Evolutionary conservation across 2,329 filamentous ascomycete genomes (phyloP).

Genomic region (Pseudocercospora pini-densiflorae): DNA sequence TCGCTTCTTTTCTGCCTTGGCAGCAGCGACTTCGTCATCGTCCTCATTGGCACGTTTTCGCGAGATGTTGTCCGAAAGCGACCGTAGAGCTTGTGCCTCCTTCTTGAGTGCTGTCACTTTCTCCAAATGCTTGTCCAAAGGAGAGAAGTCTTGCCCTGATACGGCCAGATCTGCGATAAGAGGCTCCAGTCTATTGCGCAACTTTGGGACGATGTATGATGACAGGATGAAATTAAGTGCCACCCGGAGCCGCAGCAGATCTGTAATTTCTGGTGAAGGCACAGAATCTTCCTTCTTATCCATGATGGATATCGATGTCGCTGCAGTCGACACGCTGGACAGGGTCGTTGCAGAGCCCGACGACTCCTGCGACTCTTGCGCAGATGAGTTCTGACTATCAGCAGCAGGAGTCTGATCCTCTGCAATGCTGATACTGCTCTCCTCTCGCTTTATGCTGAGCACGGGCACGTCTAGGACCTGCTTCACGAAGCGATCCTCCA

Average conservation of each 20-base stretch:
- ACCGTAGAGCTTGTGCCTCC: conserved; percentile 72
- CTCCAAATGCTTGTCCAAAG: conserved; percentile 71
- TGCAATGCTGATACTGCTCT: conserved; percentile 45
- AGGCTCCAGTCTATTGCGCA: conserved; percentile 51
- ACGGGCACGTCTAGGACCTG: conserved; percentile 78
- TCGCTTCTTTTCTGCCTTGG: conserved; percentile 72
- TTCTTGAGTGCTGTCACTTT: conserved; percentile 69
- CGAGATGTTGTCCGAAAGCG: conserved; percentile 68
- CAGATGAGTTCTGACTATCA: conserved; percentile 20
- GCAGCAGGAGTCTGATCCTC: conserved; percentile 30
- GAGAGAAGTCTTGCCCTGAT: conserved; percentile 64
- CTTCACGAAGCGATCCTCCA: conserved; percentile 84
- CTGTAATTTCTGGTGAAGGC: conserved; percentile 48
- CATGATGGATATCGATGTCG: conserved; percentile 38
- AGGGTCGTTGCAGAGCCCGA: conserved; percentile 34
- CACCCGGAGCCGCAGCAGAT: conserved; percentile 67
- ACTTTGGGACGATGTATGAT: conserved; percentile 60
- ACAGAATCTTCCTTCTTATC: conserved; percentile 25
- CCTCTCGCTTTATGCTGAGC: conserved; percentile 66
- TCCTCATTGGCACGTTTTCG: conserved; percentile 62
- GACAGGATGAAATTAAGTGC: conserved; percentile 68
- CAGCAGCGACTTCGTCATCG: conserved; percentile 69
- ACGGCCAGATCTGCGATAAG: conserved; percentile 44
- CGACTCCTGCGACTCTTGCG: conserved; percentile 28
- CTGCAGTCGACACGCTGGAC: conserved; percentile 29